Percentiles rank a stretch among this genome's conserved stretches.
These are phyloP conservation scores for Calycina marina DNA, from an alignment of 2,329 filamentous ascomycete species.

Conservation along the genomic window DNA sequence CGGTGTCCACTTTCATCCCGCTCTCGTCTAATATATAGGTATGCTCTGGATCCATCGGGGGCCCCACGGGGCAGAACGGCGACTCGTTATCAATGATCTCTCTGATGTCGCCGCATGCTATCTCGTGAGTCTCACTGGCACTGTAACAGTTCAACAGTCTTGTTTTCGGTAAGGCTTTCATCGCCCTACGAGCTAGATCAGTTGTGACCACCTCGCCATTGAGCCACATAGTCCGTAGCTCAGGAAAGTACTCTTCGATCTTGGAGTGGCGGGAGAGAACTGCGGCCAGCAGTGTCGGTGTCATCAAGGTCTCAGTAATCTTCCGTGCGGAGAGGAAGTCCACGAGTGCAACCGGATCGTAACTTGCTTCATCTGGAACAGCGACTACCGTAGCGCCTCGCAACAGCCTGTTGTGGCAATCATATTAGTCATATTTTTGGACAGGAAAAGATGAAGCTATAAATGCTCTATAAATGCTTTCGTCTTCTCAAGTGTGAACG, in stretches of 20 bases:
- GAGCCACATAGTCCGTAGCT: slow-evolving; percentile 59
- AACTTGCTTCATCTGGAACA: slow-evolving; percentile 62
- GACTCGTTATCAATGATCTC: slow-evolving; percentile 50
- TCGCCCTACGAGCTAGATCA: slow-evolving; percentile 53
- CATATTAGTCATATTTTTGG: too few species aligned
- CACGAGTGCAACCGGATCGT: slow-evolving; percentile 61
- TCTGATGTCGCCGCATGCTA: slow-evolving; percentile 57
- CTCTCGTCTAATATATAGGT: slow-evolving; percentile 61
- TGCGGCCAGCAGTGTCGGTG: slow-evolving; percentile 62
- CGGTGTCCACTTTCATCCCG: slow-evolving; percentile 46
- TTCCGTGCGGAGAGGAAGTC: slow-evolving; percentile 49
- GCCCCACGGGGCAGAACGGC: slow-evolving; percentile 60
- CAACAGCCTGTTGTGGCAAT: too few species aligned
- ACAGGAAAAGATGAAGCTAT: too few species aligned
- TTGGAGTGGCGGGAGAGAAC: slow-evolving; percentile 56
- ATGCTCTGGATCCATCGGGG: slow-evolving; percentile 49
- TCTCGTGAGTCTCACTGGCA: slow-evolving; percentile 52
- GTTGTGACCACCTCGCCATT: slow-evolving; percentile 75
- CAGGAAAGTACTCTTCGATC: slow-evolving; percentile 46
- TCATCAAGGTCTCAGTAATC: slow-evolving; percentile 74
- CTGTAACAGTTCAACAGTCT: slow-evolving; percentile 70
- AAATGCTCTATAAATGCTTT: too few species aligned
- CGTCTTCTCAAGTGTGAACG: too few species aligned
- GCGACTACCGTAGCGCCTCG: slow-evolving; percentile 63
- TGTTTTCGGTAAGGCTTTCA: slow-evolving; percentile 45